Evolutionary conservation across 768 basidiomycete genomes (phyloP), one percentile per base, ranked within the genome.

Genomic region (Lactarius psammicola): DNA sequence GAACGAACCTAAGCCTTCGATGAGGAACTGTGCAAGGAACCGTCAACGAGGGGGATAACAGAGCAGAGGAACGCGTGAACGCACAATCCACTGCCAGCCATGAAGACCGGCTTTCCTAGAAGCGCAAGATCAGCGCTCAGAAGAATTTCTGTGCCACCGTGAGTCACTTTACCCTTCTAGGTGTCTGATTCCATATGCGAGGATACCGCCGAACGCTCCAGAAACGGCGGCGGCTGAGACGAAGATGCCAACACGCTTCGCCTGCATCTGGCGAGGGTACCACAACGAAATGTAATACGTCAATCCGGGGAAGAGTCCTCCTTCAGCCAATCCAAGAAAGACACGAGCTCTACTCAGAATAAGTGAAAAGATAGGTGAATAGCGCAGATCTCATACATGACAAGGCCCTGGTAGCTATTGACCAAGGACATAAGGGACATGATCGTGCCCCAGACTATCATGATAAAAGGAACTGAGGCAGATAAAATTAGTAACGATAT

Each of bases 141-240:
- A n/a, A 23, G 28, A 28, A 40, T 34, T 8, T 23, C 46, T 38
- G n/a, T 49, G 46, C 28, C 10, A 59, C 31, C 2, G 30, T 11
- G 42, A 10, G 23, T 36, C 10, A 4, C 49, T 73, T 23, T 63
- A 77, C 77, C 81, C 81, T 59, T 82, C 80, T 76, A 82, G 77
- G 26, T 78, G 74, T 49, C 79, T 77, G 54, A 82, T 81, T 2
- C 74, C 82, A 69, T 72, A 84, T 62, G 83, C 84, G 33, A 73
- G 77, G 51, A 84, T 70, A 36, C 84, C 83, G 55, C 84, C 82
- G 72, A 77, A 84, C 68, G 77, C 74, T 64, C 80, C 79, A 28
- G 85, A 81, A 42, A 83, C 71, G 1, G 84, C 86, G 10, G 85
- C 85, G 46, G 85, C 85, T 23, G 82, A 81, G 72, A 87, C 86